Base-by-base conservation (phyloP, 495 filamentous ascomycete genomes). In the Penicillium ochrochloron region DNA sequence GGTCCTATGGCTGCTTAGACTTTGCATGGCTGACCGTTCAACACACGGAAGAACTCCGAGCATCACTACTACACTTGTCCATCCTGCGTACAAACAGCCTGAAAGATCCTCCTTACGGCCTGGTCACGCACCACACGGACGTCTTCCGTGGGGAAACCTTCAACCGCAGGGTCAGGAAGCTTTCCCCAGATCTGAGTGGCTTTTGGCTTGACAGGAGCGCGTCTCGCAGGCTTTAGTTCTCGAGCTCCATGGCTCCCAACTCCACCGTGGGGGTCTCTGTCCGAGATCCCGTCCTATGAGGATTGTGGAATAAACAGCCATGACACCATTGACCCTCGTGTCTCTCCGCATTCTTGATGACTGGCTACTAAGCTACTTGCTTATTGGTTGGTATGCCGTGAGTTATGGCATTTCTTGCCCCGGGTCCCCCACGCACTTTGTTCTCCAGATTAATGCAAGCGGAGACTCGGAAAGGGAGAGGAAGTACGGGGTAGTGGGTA, bases 321-420 rank as follows among this genome's bases (percentile, higher is more conserved):
- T 53, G 44, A 60, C 59, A 39, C 59, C 46, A 41, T 60, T 35
- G 27, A 59, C 35, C 63, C 52, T 65, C 63, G 63, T 56, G 37
- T 57, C 51, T 56, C 57, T 60, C 63, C 63, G 41, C 51, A 65
- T 57, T 37, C 23, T 60, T 31, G 19, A 39, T 1, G 25, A 2
- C 2, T 1, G 29, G n/a, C n/a, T n/a, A n/a, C n/a, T n/a, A n/a
- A n/a, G n/a, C 6, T 12, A 3, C 5, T 6, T 27, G 25, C 19
- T 35, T 33, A 58, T 57, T 63, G 52, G 61, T 4, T 9, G 31
- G 19, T 12, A 11, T 6, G n/a, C 25, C 53, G 53, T 56, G 25
- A 27, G 12, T 8, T 15, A 3, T 14, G 2, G 25, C 12, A 15
- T 31, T 3, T 19, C 17, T 6, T 27, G 5, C 21, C 21, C 21